Conservation (phyloP, 176 grass and related monocot species). For the Lolium perenne region DNA sequence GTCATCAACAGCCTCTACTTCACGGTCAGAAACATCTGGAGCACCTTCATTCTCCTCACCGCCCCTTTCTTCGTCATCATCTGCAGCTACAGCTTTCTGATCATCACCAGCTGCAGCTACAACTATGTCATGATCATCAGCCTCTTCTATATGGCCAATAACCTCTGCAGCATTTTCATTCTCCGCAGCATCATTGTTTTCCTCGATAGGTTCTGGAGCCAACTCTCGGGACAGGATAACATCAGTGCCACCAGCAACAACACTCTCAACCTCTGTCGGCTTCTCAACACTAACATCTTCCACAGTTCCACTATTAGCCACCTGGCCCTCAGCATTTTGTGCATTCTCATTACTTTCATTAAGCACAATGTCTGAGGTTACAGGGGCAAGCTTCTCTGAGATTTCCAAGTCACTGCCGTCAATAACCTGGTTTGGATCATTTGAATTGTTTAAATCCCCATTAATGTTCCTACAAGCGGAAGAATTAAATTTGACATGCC, state of each 20-base stretch:
- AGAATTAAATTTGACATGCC: background rate
- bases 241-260: constrained; percentile 13
- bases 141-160: constrained; percentile 18
- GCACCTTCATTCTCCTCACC: constrained; percentile 28
- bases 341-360: constrained; percentile 13
- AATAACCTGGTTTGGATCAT: constrained; percentile 23
- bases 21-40: constrained; percentile 9
- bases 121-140: constrained; percentile 35
- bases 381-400: background rate
- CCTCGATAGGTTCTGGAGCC: constrained; percentile 16
- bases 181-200: constrained; percentile 13
- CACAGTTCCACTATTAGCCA: background rate
- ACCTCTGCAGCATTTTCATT: constrained; percentile 30
- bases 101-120: constrained; percentile 26
- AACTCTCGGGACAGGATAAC: constrained; percentile 33
- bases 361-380: background rate
- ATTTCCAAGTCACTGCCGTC: background rate
- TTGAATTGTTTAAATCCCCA: constrained; percentile 9
- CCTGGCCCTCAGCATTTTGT: constrained; percentile 24
- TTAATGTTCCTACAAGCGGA: background rate
- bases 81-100: constrained; percentile 33
- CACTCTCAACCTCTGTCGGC: constrained; percentile 17
- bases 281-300: constrained; percentile 37
- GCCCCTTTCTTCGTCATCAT: constrained; percentile 33
- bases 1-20: constrained; percentile 38